Percentiles rank a stretch among this genome's conserved stretches.
phyloP scores from a whole-genome alignment of 164 flowering plant genomes.

The Dillenia turbinata region DNA sequence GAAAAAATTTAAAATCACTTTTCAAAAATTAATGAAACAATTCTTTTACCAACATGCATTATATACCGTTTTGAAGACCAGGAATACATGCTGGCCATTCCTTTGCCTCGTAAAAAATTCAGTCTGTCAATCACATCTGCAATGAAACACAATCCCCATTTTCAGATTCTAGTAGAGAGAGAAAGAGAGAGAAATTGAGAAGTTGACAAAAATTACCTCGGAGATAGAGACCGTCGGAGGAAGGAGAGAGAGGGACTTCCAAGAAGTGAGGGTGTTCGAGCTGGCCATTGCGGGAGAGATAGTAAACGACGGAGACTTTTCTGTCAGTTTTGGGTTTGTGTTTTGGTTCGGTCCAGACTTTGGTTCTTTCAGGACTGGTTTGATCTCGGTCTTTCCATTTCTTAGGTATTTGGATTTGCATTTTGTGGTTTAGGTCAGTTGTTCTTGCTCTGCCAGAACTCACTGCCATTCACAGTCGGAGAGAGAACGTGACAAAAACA shows the following conservation, averaged over 20 bases:
- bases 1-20: neutral
- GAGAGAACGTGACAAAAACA: neutral
- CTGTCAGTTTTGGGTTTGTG: conserved; percentile 18
- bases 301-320: conserved; percentile 79
- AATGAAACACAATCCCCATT: neutral
- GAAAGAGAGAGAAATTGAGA: conserved; percentile 2
- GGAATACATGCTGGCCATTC: conserved; percentile 74
- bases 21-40: neutral
- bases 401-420: conserved; percentile 1
- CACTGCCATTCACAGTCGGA: conserved; percentile 7
- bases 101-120: conserved; percentile 70
- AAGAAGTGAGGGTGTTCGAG: conserved; percentile 97
- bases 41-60: neutral
- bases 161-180: neutral
- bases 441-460: conserved; percentile 4
- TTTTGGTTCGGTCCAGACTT: conserved; percentile 33
- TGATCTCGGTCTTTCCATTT: conserved; percentile 15
- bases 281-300: conserved; percentile 74
- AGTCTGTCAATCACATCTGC: conserved; percentile 81
- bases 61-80: conserved; percentile 79
- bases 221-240: conserved; percentile 68
- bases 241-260: conserved; percentile 89
- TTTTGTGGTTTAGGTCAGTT: neutral
- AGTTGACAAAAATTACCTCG: conserved; percentile 34
- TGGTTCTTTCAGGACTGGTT: conserved; percentile 19